These are phyloP conservation scores for Deakozyma indianensis DNA, from an alignment of 805 yeast species.

Conservation along the genomic window DNA sequence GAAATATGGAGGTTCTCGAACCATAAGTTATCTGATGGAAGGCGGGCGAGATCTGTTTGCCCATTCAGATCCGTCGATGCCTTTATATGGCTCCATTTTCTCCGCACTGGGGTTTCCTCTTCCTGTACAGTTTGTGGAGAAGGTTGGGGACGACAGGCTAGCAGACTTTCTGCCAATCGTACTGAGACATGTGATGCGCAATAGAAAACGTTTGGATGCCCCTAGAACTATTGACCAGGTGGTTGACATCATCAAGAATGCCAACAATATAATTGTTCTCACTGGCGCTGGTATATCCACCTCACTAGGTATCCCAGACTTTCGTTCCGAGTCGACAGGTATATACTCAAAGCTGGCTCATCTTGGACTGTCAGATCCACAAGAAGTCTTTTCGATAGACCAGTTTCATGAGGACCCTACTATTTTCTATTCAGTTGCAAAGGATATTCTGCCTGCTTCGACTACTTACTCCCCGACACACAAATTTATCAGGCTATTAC, in stretches of 20 bases:
- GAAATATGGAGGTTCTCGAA: not conserved
- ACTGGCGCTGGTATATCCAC: conserved; percentile 95
- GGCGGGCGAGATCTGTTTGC: not conserved
- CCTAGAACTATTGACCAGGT: conserved; percentile 41
- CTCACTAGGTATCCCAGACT: conserved; percentile 81
- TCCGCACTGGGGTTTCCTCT: conserved; percentile 45
- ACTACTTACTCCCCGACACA: conserved; percentile 56
- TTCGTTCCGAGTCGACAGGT: conserved; percentile 69
- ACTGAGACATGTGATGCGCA: conserved; percentile 8
- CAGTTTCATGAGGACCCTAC: conserved; percentile 64
- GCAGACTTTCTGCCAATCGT: conserved; percentile 14
- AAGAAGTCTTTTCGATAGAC: conserved; percentile 68
- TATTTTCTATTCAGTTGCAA: conserved; percentile 76
- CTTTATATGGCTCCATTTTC: not conserved
- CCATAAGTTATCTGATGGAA: not conserved
- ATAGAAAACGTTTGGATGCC: conserved; percentile 10
- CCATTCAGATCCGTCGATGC: not conserved
- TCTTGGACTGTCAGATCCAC: conserved; percentile 72
- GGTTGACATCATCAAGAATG: conserved; percentile 34
- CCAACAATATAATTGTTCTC: conserved; percentile 52
- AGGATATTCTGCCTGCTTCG: conserved; percentile 67
- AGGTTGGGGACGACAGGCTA: conserved; percentile 8
- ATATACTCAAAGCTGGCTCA: conserved; percentile 55
- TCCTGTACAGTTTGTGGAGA: conserved; percentile 10
- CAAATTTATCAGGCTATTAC: conserved; percentile 57